Evolutionary conservation across 306 rosid genomes (phyloP), one percentile per base, ranked within the genome.

Genomic region (Styphnolobium japonicum): DNA sequence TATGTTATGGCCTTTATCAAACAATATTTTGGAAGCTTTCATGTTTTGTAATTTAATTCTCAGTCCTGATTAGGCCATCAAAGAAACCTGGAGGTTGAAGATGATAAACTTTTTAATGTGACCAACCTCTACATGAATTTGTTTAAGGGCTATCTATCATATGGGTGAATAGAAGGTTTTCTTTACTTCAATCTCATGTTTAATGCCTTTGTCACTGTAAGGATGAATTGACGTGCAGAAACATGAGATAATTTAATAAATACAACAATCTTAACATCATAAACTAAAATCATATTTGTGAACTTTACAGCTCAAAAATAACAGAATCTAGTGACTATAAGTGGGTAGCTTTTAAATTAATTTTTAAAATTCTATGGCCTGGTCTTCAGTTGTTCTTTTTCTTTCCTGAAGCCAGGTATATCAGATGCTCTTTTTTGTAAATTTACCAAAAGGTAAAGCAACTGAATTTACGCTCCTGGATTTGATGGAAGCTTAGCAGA

Each of bases 401-500:
- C 85, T 87, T 89, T 86, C 91, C 93, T 88, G 92, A 88, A 91
- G 97, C 86, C 93, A 87, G 98, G 96, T 87, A 78, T 89, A 85
- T 92, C 89, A 88, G 91, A 93, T 95, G 94, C 92, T 91, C 91
- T 92, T 92, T 91, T 90, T 93, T 89, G 88, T 90, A 85, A 87
- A 90, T 89, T 90, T 82, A 81, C 84, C 89, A 89, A 90, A 89
- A 85, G 89, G 87, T 88, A 91, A 93, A 88, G 90, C 96, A 79
- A 93, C 95, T 93, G 97, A 96, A 91, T 87, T 89, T 96, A 95
- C 87, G 91, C 98, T 96, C 94, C 89, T 96, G 97, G 96, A 79
- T 96, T 96, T 91, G 88, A 93, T 96, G 99, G 97, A 96, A 93
- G 99, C 90, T 93, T 96, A 87, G 96, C 99, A 91, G 99, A 96